phyloP scores from a whole-genome alignment of 345 rosid genomes.

The Eucalyptus globulus region DNA sequence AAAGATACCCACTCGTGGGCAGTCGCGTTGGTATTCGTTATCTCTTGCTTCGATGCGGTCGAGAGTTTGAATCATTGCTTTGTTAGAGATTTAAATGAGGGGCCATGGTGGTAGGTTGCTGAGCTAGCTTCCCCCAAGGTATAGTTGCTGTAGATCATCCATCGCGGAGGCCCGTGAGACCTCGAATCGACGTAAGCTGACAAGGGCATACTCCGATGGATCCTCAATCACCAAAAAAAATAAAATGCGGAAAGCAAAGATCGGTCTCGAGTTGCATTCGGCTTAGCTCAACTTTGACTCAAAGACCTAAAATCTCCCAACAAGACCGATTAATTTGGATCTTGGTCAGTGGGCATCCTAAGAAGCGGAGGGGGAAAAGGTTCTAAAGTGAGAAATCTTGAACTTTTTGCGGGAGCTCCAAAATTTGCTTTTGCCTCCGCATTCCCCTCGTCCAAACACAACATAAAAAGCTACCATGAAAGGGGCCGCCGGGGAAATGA shows the following conservation, averaged over 20 bases:
- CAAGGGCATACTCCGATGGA: rapidly evolving
- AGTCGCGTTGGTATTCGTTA: too few relatives aligned
- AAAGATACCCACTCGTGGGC: too few relatives aligned
- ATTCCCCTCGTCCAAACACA: not conserved
- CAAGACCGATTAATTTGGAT: not conserved
- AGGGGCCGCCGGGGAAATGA: not conserved
- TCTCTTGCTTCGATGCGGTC: too few relatives aligned
- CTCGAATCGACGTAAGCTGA: too few relatives aligned
- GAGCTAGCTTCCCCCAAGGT: too few relatives aligned
- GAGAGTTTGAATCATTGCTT: too few relatives aligned
- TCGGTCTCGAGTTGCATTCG: not conserved
- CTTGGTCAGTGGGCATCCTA: not conserved
- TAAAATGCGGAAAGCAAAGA: not conserved
- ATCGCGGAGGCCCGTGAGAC: too few relatives aligned
- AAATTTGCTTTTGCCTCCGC: not conserved
- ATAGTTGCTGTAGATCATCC: too few relatives aligned
- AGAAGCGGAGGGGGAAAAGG: not conserved
- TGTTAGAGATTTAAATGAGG: too few relatives aligned
- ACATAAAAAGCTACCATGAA: not conserved
- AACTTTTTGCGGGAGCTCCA: not conserved
- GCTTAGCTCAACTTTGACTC: not conserved
- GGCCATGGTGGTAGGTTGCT: rapidly evolving
- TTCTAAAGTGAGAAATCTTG: not conserved
- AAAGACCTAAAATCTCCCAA: not conserved
- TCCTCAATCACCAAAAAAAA: too few relatives aligned